Percentiles rank a stretch among this genome's conserved stretches.
These are phyloP conservation scores for Tetragonia tetragonoides DNA, from an alignment of 148 eudicot species.

Conservation along the genomic window DNA sequence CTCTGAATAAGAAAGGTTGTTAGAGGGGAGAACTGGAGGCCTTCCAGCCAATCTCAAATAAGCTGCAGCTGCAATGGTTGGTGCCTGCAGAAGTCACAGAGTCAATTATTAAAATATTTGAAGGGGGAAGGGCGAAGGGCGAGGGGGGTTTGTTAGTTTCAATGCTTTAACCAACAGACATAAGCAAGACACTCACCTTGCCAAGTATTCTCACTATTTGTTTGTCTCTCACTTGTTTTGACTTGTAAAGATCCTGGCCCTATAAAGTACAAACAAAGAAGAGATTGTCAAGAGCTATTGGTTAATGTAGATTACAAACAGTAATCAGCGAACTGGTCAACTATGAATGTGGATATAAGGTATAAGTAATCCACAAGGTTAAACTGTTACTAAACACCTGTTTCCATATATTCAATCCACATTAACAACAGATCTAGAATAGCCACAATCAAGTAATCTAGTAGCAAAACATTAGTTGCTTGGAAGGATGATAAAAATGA, in stretches of 20 bases:
- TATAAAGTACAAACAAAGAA: constrained; percentile 23
- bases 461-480: too few relatives aligned
- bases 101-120: background rate
- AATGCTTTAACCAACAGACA: background rate
- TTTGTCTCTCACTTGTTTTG: constrained; percentile 93
- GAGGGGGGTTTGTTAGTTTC: background rate
- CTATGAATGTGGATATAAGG: background rate
- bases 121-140: background rate
- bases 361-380: background rate
- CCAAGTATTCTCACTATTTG: constrained; percentile 97
- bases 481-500: background rate
- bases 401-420: background rate
- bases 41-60: constrained; percentile 96
- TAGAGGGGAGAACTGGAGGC: constrained; percentile 93
- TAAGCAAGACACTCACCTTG: constrained; percentile 52
- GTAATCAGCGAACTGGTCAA: background rate
- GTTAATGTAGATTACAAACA: constrained; percentile 1
- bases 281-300: background rate
- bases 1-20: constrained; percentile 90
- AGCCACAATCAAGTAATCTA: background rate
- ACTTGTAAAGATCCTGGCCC: constrained; percentile 97
- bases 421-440: background rate
- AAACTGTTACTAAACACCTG: background rate
- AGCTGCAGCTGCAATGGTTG: constrained; percentile 97
- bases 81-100: constrained; percentile 54